Percentiles rank a stretch among this genome's conserved stretches.
Conservation (phyloP, 805 yeast species). For the Saturnispora gosingensis region DNA sequence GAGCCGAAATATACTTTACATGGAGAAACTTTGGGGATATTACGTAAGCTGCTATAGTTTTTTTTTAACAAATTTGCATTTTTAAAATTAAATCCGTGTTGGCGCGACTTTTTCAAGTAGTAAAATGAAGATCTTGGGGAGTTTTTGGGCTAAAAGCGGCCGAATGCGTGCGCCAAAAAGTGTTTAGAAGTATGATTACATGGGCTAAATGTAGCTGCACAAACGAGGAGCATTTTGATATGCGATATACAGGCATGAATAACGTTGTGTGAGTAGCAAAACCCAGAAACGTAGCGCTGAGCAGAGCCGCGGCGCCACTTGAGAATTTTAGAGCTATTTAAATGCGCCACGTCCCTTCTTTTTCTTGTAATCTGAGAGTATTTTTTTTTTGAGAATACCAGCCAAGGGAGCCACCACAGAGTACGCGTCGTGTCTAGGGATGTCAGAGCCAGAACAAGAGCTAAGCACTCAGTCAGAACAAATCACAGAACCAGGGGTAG, state of each 20-base stretch:
- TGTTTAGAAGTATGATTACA: no score
- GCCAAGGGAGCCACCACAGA: background rate
- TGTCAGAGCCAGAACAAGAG: constrained; percentile 2
- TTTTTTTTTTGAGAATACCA: background rate
- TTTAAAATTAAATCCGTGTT: background rate
- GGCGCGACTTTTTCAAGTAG: background rate
- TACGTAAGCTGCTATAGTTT: background rate
- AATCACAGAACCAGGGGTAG: background rate
- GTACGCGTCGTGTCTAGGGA: background rate
- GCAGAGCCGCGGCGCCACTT: constrained; percentile 4
- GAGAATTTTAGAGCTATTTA: background rate
- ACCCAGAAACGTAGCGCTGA: background rate
- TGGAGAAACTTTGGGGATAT: background rate
- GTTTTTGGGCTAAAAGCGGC: background rate
- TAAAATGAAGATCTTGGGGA: background rate
- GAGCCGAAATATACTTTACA: no score
- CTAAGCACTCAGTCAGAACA: background rate
- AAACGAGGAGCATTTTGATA: background rate
- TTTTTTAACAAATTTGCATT: background rate
- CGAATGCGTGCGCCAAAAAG: background rate
- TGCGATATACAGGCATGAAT: background rate
- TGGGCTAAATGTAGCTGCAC: background rate
- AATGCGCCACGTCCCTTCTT: constrained; percentile 2
- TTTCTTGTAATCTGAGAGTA: background rate
- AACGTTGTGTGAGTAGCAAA: background rate